Evolutionary conservation across 176 grass and related monocot genomes (phyloP).

Genomic region (Alopecurus myosuroides): DNA sequence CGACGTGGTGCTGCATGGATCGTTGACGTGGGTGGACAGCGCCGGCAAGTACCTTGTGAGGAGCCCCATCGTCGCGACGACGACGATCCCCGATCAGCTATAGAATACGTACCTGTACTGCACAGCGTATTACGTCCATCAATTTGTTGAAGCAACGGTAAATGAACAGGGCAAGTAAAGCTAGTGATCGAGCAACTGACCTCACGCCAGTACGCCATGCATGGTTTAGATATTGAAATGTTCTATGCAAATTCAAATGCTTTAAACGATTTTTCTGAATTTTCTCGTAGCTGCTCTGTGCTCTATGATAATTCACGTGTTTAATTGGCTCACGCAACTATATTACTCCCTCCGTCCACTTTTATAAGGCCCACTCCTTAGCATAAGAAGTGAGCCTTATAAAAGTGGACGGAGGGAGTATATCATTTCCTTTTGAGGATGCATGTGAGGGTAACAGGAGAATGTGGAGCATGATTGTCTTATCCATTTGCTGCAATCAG

Average conservation of each 20-base stretch:
- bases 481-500: no score
- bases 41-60: conserved; percentile 66
- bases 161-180: background rate
- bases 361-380: no score
- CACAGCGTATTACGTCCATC: background rate
- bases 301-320: background rate
- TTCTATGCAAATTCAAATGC: background rate
- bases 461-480: no score
- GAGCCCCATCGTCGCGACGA: conserved; percentile 72
- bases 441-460: background rate
- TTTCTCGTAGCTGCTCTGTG: background rate
- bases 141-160: background rate
- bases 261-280: background rate
- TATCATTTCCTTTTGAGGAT: background rate
- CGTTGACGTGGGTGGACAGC: conserved; percentile 75
- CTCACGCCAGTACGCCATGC: background rate
- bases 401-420: no score
- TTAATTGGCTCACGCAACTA: background rate
- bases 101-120: background rate
- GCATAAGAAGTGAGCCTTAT: no score
- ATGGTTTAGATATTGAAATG: background rate
- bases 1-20: conserved; percentile 45
- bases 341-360: no score
- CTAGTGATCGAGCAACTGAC: background rate
- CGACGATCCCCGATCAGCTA: conserved; percentile 24